Evolutionary conservation across 2,329 filamentous ascomycete genomes (phyloP), one percentile per base, ranked within the genome.

Genomic region (Diaporthe aspalathi): DNA sequence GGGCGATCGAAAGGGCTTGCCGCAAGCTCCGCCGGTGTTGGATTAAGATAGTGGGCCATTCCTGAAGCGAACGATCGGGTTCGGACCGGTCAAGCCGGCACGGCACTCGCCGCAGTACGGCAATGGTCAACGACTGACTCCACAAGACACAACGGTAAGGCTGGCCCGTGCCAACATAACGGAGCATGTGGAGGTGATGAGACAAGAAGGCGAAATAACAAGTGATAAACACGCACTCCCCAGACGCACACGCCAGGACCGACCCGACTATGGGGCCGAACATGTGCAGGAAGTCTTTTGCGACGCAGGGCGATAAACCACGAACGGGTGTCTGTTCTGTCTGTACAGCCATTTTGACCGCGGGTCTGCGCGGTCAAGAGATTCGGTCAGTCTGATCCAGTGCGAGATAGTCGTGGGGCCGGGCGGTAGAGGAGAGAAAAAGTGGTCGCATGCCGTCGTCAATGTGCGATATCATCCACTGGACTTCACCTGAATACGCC

Each of bases 21-120:
- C 60, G 32, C n/a, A 17, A 12, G 11, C 16, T n/a, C 20, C 43
- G n/a, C 40, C 22, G 22, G 45, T 38, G 29, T 24, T 38, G 29
- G 38, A 65, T 17, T 38, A 63, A 50, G 60, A 17, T 17, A 50
- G 60, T 50, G 60, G 60, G 11, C 7, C 45, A 38, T 24, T 50
- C 29, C 43, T 27, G 43, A 35, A 20, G 45, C 32, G 53, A 62
- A 24, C n/a, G 38, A 27, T 43, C 35, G 50, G 49, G n/a, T 38
- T 43, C 50, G 68, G 57, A 35, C 38, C 49, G 49, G 38, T 14
- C 27, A n/a, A n/a, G n/a, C n/a, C n/a, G n/a, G n/a, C n/a, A n/a
- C 68, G 68, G 68, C 24, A 67, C 22, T 57, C 29, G 27, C 62
- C 60, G 63, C n/a, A n/a, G n/a, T n/a, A n/a, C n/a, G n/a, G n/a